phyloP scores from a whole-genome alignment of 768 basidiomycete species.

The Mycena chlorophos region DNA sequence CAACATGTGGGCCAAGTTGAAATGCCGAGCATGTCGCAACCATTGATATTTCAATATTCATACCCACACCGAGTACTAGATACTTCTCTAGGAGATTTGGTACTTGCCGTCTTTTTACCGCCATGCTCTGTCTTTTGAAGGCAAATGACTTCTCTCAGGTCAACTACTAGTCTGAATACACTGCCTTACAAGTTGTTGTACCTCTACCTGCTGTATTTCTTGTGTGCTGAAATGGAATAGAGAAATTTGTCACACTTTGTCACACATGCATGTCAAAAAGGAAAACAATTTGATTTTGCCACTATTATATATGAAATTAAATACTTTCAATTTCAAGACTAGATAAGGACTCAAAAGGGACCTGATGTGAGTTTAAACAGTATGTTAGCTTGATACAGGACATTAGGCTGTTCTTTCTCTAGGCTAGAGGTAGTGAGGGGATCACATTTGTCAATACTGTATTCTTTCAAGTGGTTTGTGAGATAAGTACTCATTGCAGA shows the following conservation, averaged over 20 bases:
- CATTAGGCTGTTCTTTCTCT: too few species aligned
- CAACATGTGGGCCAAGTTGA: constrained; percentile 26
- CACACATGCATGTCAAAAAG: neutral
- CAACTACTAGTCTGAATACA: neutral
- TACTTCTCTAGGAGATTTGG: constrained; percentile 3
- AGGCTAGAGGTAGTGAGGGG: too few species aligned
- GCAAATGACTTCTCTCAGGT: neutral
- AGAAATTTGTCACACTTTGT: too few species aligned
- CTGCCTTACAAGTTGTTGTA: neutral
- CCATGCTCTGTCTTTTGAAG: neutral
- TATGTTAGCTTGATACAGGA: too few species aligned
- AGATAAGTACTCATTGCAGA: too few species aligned
- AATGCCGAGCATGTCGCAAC: constrained; percentile 4
- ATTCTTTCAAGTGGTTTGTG: too few species aligned
- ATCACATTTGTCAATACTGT: too few species aligned
- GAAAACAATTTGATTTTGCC: neutral
- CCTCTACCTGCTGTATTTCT: neutral
- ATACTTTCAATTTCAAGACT: too few species aligned
- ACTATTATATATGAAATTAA: too few species aligned
- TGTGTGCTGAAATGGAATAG: neutral
- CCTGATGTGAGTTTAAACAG: too few species aligned
- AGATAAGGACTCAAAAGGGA: too few species aligned
- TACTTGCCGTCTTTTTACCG: neutral
- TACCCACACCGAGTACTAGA: constrained; percentile 18
- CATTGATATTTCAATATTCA: neutral